Percentiles rank a stretch among this genome's conserved stretches.
Evolutionary conservation across 345 rosid species (phyloP).

Genomic region (Pugionium dolabratum): DNA sequence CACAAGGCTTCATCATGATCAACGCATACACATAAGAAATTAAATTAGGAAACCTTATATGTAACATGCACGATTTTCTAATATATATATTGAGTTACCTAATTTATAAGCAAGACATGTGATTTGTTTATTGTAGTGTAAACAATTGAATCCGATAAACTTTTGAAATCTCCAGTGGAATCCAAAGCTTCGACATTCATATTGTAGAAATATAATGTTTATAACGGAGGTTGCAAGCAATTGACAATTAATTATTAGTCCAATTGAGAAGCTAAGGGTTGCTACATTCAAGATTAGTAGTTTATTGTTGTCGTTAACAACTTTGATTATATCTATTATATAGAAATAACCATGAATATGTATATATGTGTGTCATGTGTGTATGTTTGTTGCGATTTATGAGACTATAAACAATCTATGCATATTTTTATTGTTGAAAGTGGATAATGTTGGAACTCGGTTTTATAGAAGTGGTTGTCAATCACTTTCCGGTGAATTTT

Average conservation of each 20-base stretch:
- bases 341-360: neutral
- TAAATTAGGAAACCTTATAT: constrained; percentile 16
- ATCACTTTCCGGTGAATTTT: too few relatives aligned
- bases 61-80: constrained; percentile 20
- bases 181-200: constrained; percentile 40
- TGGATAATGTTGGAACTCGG: too few relatives aligned
- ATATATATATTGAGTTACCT: constrained; percentile 26
- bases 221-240: constrained; percentile 33
- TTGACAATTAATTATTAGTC: constrained; percentile 14
- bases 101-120: constrained; percentile 28
- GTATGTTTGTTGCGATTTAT: too few relatives aligned
- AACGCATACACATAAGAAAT: constrained; percentile 8
- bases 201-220: constrained; percentile 11
- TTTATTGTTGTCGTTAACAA: constrained; percentile 9
- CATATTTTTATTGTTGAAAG: too few relatives aligned
- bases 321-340: constrained; percentile 13
- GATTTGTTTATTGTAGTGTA: constrained; percentile 9
- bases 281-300: constrained; percentile 29
- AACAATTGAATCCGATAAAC: constrained; percentile 28
- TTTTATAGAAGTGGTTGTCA: too few relatives aligned
- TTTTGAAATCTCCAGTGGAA: constrained; percentile 32
- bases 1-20: constrained; percentile 39
- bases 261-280: constrained; percentile 2
- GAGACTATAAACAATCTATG: too few relatives aligned
- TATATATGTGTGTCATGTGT: neutral